Base-by-base conservation (phyloP, 352 stramenopile genomes). In the Phytopythium kandeliae region DNA sequence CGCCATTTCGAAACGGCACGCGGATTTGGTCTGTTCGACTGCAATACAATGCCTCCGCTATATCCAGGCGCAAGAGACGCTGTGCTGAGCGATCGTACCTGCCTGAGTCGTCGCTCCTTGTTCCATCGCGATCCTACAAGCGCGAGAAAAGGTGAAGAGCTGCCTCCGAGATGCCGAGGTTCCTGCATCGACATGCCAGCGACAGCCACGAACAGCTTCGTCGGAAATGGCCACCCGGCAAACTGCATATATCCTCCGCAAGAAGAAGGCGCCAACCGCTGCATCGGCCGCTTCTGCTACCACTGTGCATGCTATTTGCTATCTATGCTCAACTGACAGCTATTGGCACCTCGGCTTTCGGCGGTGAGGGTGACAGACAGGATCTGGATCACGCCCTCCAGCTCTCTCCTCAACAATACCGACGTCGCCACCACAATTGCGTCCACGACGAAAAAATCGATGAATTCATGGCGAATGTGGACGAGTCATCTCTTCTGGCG, bases 361-460 rank as follows among this genome's bases (percentile, higher is more conserved):
- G 31, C 4, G 3, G 25, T 9, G 12, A 15, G 2, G 36, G 0
- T 12, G 13, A 26, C 33, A 51, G 28, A 19, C 19, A 30, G 6
- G 38, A 30, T 22, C 5, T 50, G 11, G 44, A 50, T 26, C n/a
- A 12, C 21, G 19, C 21, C 17, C 33, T 52, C 21, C 30, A 10
- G 13, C 31, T 28, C 5, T 17, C n/a, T 16, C 3, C 12, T 22
- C 44, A 36, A 6, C 31, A 16, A 34, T 37, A 7, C 1, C 49
- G 51, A 9, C 54, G 63, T 19, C 75, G 84, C 47, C 77, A 91
- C 51, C 61, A 56, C 28, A 57, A 80, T 49, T 91, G 80, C 51
- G 72, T 85, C 12, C 80, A 91, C 45, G 80, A 91, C n/a, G 69
- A 69, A 25, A 78, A 86, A 55, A n/a, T 63, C 0, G 62, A 69